A percentile compares a stretch with the other conserved stretches of the same genome.
These are phyloP conservation scores for Puccinia coronata DNA, from an alignment of 1,284 basidiomycete species.

Conservation along the genomic window DNA sequence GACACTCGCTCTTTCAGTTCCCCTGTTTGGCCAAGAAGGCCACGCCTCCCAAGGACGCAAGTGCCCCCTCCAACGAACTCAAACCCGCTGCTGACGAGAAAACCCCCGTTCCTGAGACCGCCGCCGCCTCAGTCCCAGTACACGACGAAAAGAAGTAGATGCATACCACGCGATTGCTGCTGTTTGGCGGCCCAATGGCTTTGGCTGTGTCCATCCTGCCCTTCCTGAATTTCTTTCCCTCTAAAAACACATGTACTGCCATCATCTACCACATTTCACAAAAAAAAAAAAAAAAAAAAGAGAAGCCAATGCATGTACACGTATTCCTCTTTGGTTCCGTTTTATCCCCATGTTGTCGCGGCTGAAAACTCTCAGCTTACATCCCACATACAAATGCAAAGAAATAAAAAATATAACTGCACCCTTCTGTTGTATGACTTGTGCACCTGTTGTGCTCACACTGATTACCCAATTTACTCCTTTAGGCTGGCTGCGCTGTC, in stretches of 20 bases:
- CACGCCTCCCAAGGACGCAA: background rate
- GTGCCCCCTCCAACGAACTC: background rate
- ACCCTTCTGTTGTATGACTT: background rate
- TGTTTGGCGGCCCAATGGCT: background rate
- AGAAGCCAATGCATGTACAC: too few species aligned
- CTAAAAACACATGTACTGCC: background rate
- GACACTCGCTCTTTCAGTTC: slow-evolving; percentile 34
- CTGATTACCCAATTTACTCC: too few species aligned
- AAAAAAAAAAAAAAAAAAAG: too few species aligned
- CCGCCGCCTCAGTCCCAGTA: background rate
- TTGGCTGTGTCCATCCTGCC: background rate
- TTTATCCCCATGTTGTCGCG: too few species aligned
- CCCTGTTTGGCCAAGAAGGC: background rate
- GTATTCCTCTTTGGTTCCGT: too few species aligned
- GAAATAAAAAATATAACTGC: too few species aligned
- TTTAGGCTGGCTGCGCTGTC: too few species aligned
- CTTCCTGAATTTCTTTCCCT: background rate
- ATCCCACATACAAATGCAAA: too few species aligned
- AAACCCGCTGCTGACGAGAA: background rate
- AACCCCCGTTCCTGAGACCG: background rate
- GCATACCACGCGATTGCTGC: background rate
- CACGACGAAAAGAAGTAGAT: slow-evolving; percentile 22
- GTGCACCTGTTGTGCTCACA: background rate
- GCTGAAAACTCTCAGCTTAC: too few species aligned
- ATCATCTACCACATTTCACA: too few species aligned